Evolutionary conservation across 805 yeast genomes (phyloP).

Genomic region (Kodamaea kakaduensis): DNA sequence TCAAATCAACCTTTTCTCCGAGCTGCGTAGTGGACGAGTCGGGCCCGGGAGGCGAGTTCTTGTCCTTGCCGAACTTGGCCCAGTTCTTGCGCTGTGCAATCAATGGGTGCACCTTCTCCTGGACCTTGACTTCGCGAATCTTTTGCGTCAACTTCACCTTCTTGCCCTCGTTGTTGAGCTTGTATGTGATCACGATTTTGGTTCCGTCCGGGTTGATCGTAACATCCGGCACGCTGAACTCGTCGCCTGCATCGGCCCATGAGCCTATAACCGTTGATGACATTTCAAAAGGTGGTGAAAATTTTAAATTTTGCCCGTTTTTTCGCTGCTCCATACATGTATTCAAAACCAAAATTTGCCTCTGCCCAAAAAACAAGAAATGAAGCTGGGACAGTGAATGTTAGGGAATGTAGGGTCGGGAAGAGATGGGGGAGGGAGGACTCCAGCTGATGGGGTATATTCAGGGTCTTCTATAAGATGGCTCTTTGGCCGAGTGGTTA

Average conservation of each 20-base stretch:
- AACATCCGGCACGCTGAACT: constrained; percentile 69
- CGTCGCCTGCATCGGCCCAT: constrained; percentile 76
- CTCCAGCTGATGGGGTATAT: no score
- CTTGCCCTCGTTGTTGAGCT: constrained; percentile 72
- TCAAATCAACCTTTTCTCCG: constrained; percentile 77
- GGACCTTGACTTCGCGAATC: constrained; percentile 69
- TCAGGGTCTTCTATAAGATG: no score
- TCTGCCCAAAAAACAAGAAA: no score
- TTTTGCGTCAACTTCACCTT: constrained; percentile 85
- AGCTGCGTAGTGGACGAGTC: constrained; percentile 83
- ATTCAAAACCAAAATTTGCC: no score
- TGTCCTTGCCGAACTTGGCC: constrained; percentile 84
- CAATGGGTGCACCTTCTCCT: constrained; percentile 76
- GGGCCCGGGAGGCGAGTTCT: constrained; percentile 72
- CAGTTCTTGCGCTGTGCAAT: constrained; percentile 88
- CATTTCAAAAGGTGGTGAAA: no score
- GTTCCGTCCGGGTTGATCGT: constrained; percentile 83
- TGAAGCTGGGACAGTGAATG: no score
- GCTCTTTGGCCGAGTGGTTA: constrained; percentile 6
- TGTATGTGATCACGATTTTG: constrained; percentile 77
- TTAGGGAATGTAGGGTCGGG: no score
- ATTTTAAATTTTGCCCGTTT: no score
- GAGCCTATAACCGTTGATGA: constrained; percentile 39
- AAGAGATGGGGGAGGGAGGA: no score
- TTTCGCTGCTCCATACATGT: no score